These are phyloP conservation scores for Aegilops bicornis DNA, from an alignment of 176 grass and related monocot genomes.

Conservation along the genomic window DNA sequence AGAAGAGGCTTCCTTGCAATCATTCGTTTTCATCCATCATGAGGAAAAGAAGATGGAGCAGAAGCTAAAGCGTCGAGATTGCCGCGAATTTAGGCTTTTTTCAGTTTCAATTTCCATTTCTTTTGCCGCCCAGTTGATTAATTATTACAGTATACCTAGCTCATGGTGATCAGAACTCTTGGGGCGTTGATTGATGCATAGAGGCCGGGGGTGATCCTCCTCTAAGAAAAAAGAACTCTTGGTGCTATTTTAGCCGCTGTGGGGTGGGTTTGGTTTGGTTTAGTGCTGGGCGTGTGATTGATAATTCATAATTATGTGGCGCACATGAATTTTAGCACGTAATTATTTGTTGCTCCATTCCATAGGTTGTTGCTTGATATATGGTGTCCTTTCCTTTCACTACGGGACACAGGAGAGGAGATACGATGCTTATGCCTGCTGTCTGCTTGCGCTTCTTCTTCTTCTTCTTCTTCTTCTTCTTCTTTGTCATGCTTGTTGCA, in stretches of 20 bases:
- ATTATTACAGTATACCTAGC: too few relatives aligned
- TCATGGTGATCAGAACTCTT: too few relatives aligned
- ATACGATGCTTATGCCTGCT: slow-evolving; percentile 30
- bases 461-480: background rate
- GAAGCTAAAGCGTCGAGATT: background rate
- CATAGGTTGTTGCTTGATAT: slow-evolving; percentile 4
- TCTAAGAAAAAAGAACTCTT: too few relatives aligned
- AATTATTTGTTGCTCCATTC: background rate
- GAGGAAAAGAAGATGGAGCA: background rate
- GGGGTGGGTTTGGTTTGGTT: background rate
- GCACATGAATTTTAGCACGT: background rate
- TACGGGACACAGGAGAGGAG: background rate
- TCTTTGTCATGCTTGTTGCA: background rate
- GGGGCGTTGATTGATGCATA: too few relatives aligned
- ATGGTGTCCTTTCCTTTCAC: slow-evolving; percentile 20
- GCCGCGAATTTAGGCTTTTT: slow-evolving; percentile 35
- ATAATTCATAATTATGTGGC: background rate
- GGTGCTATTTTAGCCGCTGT: background rate
- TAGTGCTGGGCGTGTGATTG: slow-evolving; percentile 13
- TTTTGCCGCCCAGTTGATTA: background rate
- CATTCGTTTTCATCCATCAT: slow-evolving; percentile 29
- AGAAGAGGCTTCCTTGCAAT: slow-evolving; percentile 38
- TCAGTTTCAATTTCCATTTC: background rate
- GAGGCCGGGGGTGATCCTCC: too few relatives aligned
- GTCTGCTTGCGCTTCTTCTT: background rate